phyloP scores from a whole-genome alignment of 2,329 filamentous ascomycete genomes.

The Leptodontidium sp. region DNA sequence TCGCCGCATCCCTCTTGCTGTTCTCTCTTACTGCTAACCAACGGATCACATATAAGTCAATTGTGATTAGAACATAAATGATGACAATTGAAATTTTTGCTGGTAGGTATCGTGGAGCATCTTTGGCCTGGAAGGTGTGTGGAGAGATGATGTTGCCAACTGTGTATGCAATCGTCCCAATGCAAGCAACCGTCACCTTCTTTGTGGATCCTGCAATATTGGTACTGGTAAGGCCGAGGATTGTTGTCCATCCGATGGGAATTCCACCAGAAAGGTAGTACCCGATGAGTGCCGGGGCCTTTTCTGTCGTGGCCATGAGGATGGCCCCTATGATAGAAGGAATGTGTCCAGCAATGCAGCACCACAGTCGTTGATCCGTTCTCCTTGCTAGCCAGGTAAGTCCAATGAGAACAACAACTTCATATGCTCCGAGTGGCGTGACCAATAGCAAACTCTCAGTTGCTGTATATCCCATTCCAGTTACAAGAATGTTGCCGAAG shows the following conservation, averaged over 20 bases:
- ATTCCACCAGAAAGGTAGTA: slow-evolving; percentile 30
- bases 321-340: slow-evolving; percentile 27
- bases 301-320: slow-evolving; percentile 32
- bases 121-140: slow-evolving; percentile 52
- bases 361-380: slow-evolving; percentile 19
- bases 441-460: slow-evolving; percentile 21
- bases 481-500: slow-evolving; percentile 49
- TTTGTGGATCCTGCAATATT: slow-evolving; percentile 55
- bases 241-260: slow-evolving; percentile 29
- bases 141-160: slow-evolving; percentile 55
- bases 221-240: slow-evolving; percentile 33
- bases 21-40: slow-evolving; percentile 47
- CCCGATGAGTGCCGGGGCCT: slow-evolving; percentile 26
- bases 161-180: slow-evolving; percentile 52
- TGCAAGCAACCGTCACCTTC: slow-evolving; percentile 54
- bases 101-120: slow-evolving; percentile 51
- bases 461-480: slow-evolving; percentile 43
- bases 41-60: slow-evolving; percentile 39
- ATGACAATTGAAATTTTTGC: slow-evolving; percentile 31
- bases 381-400: slow-evolving; percentile 25
- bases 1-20: slow-evolving; percentile 46
- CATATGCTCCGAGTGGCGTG: slow-evolving; percentile 29
- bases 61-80: slow-evolving; percentile 19
- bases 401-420: slow-evolving; percentile 31
- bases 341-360: slow-evolving; percentile 18